Base-by-base conservation (phyloP, 2,329 filamentous ascomycete species). In the Alternaria ethzedia region DNA sequence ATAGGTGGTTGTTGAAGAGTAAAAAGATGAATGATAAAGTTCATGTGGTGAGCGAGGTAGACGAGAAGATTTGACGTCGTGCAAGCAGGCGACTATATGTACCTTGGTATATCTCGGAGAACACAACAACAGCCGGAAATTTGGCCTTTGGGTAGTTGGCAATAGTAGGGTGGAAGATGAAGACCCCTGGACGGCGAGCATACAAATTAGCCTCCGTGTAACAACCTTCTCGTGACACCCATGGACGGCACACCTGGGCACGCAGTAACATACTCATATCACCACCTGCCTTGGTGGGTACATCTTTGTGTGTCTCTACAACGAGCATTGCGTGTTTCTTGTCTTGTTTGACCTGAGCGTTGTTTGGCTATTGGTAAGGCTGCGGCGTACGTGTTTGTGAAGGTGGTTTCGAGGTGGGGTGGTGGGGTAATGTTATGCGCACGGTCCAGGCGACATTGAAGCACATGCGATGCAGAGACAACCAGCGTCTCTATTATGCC, bases 101-200 rank as follows among this genome's bases (percentile, higher is more conserved):
- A 94, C 93, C 94, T 89, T 97, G 94, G 77, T 97, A 97, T 74
- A 97, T 97, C 82, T 97, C 94, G 72, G 91, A 94, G 78, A 97
- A 97, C 60, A 97, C 85, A 13, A 92, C 91, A 6, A 97, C 92
- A 20, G 92, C 94, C 0, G 94, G 94, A 75, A 97, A 97, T 75
- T 89, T 94, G 80, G 94, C 94, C 70, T 96, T 90, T 26, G 94
- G 93, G 77, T 97, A 97, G 64, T 91, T 90, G 1, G 93, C 88
- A 69, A 97, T 90, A 13, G 88, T 89, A 8, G 94, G 94, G 77
- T 97, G 93, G 81, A 94, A 97, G 77, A 96, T 78, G 81, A 94
- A 97, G 76, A 97, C 91, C 70, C 94, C 93, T 97, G 78, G 17
- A 9, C 50, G 28, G 51, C 51, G 49, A 41, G 20, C 49, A 36